Conservation (phyloP, 2,329 filamentous ascomycete genomes). For the Drechslera avenae region DNA sequence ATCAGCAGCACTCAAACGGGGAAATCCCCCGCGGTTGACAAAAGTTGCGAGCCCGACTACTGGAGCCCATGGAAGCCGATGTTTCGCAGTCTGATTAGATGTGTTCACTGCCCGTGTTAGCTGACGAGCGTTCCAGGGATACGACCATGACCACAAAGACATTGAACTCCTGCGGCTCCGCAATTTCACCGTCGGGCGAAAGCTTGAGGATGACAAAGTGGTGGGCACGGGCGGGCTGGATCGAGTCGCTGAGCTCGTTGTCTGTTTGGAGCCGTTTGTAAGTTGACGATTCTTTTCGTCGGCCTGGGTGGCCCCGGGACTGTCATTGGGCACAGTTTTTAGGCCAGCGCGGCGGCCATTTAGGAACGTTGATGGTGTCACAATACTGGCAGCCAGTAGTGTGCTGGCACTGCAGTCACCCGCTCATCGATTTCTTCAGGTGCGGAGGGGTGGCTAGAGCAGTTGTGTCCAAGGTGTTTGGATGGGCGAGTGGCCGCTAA, state of each 20-base stretch:
- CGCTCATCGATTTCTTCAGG: constrained; percentile 17
- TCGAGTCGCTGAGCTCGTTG: constrained; percentile 67
- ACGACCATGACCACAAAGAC: constrained; percentile 73
- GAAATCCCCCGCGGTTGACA: not conserved
- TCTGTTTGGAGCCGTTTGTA: constrained; percentile 78
- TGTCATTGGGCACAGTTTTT: constrained; percentile 3
- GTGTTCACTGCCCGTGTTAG: constrained; percentile 6
- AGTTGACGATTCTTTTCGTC: constrained; percentile 51
- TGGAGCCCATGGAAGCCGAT: constrained; percentile 1
- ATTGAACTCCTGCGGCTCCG: constrained; percentile 80
- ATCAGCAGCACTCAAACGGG: constrained; percentile 1
- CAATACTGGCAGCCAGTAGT: constrained; percentile 23
- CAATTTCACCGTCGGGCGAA: constrained; percentile 75
- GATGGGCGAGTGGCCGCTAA: constrained; percentile 24
- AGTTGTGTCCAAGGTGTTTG: constrained; percentile 2
- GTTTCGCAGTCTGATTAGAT: not conserved
- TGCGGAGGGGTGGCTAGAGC: not conserved
- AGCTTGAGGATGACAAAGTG: constrained; percentile 68
- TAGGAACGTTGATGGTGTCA: constrained; percentile 22
- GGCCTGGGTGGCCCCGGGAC: not conserved
- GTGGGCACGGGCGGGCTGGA: constrained; percentile 66
- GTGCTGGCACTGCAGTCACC: constrained; percentile 44
- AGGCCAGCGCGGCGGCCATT: constrained; percentile 4
- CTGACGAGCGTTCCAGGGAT: constrained; percentile 63
- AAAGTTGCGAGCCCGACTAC: not conserved